Conservation (phyloP, 345 rosid genomes). For the Brassica nigra region DNA sequence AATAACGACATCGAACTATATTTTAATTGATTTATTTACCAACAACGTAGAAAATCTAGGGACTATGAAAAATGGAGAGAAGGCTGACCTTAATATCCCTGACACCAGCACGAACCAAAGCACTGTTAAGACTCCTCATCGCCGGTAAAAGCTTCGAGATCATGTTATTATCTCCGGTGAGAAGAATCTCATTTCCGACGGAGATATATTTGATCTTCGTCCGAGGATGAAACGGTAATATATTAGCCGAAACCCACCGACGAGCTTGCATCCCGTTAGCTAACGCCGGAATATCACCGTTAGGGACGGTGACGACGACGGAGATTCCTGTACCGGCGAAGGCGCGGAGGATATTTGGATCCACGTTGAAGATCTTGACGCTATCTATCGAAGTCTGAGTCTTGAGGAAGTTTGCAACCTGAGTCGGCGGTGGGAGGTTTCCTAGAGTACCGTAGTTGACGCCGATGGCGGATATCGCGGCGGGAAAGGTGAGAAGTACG, state of each 20-base stretch:
- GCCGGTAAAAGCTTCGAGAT: slow-evolving; percentile 69
- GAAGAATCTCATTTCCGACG: slow-evolving; percentile 76
- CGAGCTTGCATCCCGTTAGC: slow-evolving; percentile 44
- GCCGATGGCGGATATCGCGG: slow-evolving; percentile 53
- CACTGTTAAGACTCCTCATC: slow-evolving; percentile 57
- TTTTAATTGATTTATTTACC: background rate
- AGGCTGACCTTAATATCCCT: slow-evolving; percentile 57
- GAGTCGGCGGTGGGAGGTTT: slow-evolving; percentile 72
- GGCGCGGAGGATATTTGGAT: slow-evolving; percentile 67
- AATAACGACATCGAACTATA: background rate
- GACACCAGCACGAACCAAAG: slow-evolving; percentile 65
- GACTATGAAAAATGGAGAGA: background rate
- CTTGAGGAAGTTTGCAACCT: slow-evolving; percentile 71
- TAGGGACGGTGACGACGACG: slow-evolving; percentile 58
- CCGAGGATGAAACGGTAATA: slow-evolving; percentile 64
- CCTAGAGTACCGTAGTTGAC: slow-evolving; percentile 80
- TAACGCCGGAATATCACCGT: slow-evolving; percentile 65
- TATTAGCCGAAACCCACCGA: slow-evolving; percentile 59
- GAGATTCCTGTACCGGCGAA: slow-evolving; percentile 65
- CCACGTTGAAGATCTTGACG: slow-evolving; percentile 67
- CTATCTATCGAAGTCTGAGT: slow-evolving; percentile 64
- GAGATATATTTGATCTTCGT: slow-evolving; percentile 64
- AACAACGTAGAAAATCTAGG: background rate
- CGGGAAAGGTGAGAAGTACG: slow-evolving; percentile 44
- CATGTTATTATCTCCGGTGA: slow-evolving; percentile 43